A percentile compares a stretch with the other conserved stretches of the same genome.
Evolutionary conservation across 1,284 basidiomycete species (phyloP).

Genomic region (Pholiota adiposa): DNA sequence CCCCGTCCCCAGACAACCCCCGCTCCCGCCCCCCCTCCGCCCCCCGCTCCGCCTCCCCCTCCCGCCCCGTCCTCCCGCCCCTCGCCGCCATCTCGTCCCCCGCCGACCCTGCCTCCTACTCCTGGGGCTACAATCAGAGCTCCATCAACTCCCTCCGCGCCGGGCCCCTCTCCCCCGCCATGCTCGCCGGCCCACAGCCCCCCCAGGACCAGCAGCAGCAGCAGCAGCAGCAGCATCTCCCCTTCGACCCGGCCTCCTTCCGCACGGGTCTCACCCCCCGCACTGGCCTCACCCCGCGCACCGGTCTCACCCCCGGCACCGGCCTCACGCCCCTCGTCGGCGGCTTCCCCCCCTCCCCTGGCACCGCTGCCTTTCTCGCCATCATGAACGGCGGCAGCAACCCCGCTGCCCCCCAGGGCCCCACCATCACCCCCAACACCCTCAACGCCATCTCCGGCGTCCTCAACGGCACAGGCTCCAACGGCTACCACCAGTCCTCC

Average conservation of each 20-base stretch:
- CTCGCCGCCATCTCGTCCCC: constrained; percentile 87
- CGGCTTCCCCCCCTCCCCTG: constrained; percentile 87
- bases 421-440: constrained; percentile 92
- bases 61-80: constrained; percentile 78
- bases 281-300: constrained; percentile 84
- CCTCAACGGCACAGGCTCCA: constrained; percentile 46
- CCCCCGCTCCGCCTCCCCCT: constrained; percentile 39
- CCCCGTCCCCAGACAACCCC: constrained; percentile 43
- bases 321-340: constrained; percentile 89
- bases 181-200: constrained; percentile 86
- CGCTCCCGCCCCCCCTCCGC: constrained; percentile 34
- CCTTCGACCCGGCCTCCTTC: constrained; percentile 80
- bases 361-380: constrained; percentile 90
- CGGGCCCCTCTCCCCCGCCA: constrained; percentile 92
- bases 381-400: constrained; percentile 74
- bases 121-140: constrained; percentile 68
- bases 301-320: constrained; percentile 81
- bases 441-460: constrained; percentile 82
- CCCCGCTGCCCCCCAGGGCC: constrained; percentile 48
- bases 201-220: constrained; percentile 25
- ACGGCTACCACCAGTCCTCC: constrained; percentile 30
- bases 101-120: constrained; percentile 73
- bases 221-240: constrained; percentile 37
- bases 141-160: constrained; percentile 82
- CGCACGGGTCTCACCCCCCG: constrained; percentile 88